These are phyloP conservation scores for Trichoderma sp. DNA, from an alignment of 2,329 filamentous ascomycete species.

Conservation along the genomic window DNA sequence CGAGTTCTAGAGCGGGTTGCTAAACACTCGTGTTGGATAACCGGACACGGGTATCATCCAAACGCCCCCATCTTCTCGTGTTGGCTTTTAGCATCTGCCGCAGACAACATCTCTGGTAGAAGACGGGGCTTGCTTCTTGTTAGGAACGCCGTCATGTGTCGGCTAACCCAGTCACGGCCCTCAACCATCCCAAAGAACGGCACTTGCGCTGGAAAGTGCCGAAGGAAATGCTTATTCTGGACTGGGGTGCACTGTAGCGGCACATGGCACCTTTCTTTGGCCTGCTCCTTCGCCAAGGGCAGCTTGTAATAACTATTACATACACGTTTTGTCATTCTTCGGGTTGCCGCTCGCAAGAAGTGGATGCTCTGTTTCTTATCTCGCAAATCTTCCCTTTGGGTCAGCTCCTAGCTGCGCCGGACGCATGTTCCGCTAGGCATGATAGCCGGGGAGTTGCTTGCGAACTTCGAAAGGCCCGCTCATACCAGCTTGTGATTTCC, in stretches of 20 bases:
- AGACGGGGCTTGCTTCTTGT: neutral
- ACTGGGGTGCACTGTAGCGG: neutral
- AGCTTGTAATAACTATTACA: neutral
- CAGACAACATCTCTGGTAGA: neutral
- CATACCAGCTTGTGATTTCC: slow-evolving; percentile 9
- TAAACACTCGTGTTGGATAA: neutral
- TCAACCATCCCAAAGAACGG: slow-evolving; percentile 2
- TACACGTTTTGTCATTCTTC: neutral
- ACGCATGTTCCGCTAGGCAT: neutral
- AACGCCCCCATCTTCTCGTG: neutral
- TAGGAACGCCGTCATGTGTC: neutral
- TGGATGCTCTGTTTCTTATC: neutral
- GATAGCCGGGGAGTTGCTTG: neutral
- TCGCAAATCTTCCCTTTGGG: neutral
- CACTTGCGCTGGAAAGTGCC: slow-evolving; percentile 18
- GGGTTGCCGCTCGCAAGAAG: neutral
- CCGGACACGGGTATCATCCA: neutral
- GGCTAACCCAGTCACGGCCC: neutral
- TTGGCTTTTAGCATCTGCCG: neutral
- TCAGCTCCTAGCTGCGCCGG: neutral
- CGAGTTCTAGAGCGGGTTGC: neutral
- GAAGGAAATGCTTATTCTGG: slow-evolving; percentile 3
- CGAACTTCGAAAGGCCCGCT: neutral
- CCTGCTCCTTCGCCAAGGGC: neutral
- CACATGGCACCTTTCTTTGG: neutral